These are phyloP conservation scores for Solanum infundibuliforme DNA, from an alignment of 257 asterid genomes.

Conservation along the genomic window DNA sequence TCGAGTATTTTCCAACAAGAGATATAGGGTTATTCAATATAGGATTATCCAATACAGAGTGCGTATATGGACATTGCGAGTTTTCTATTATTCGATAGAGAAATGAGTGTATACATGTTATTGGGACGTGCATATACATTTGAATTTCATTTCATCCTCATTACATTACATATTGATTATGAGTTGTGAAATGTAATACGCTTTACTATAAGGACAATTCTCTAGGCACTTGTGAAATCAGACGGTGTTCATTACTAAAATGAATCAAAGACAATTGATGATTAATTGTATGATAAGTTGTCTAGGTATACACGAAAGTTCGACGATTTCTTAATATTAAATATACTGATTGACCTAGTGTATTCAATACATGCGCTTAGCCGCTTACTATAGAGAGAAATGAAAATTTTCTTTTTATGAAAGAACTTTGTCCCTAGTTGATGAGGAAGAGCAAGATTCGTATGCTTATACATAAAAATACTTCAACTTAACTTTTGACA, in stretches of 20 bases:
- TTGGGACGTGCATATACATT: neutral
- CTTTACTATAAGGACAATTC: neutral
- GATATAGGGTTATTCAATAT: too few relatives aligned
- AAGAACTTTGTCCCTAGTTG: neutral
- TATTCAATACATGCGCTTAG: neutral
- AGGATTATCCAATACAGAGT: neutral
- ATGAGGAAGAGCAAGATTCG: neutral
- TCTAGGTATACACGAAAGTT: neutral
- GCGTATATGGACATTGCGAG: too few relatives aligned
- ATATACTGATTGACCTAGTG: neutral
- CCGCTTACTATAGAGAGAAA: neutral
- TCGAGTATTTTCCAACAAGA: too few relatives aligned
- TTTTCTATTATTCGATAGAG: too few relatives aligned
- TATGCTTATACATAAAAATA: neutral
- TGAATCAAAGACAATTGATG: neutral
- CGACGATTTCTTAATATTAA: neutral
- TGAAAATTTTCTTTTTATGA: neutral
- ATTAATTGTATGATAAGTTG: neutral
- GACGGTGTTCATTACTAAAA: neutral
- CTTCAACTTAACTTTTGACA: neutral
- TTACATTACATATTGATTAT: too few relatives aligned
- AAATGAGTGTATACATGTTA: neutral
- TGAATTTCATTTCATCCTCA: neutral
- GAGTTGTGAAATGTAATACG: neutral
- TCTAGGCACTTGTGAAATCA: too few relatives aligned